These are phyloP conservation scores for Zygosaccharomyces kombuchaensis DNA, from an alignment of 805 yeast species.

Conservation along the genomic window DNA sequence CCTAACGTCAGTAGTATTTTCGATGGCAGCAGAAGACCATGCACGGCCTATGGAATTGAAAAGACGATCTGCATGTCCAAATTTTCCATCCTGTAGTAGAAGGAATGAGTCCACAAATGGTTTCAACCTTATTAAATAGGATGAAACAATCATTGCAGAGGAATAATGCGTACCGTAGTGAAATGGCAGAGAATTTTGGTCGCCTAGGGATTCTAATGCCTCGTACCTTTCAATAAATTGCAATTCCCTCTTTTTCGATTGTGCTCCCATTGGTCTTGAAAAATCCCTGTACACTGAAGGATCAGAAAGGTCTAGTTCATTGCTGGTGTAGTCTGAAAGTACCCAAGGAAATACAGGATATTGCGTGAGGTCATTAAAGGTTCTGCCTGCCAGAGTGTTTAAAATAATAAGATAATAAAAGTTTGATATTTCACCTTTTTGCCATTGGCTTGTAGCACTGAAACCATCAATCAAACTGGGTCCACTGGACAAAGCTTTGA, in stretches of 20 bases:
- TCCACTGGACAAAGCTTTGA: conserved; percentile 37
- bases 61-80: conserved; percentile 83
- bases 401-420: conserved; percentile 76
- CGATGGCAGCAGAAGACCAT: conserved; percentile 75
- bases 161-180: conserved; percentile 94
- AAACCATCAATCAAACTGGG: conserved; percentile 23
- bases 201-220: conserved; percentile 60
- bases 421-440: conserved; percentile 71
- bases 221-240: conserved; percentile 70
- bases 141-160: conserved; percentile 88
- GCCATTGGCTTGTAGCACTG: conserved; percentile 67
- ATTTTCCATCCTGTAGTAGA: conserved; percentile 78
- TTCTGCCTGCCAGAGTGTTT: conserved; percentile 82
- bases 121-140: conserved; percentile 67
- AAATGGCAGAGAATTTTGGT: conserved; percentile 64
- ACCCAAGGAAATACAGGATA: conserved; percentile 94
- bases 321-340: conserved; percentile 73
- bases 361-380: conserved; percentile 84
- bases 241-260: conserved; percentile 51
- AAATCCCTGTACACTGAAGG: conserved; percentile 67
- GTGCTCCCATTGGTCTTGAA: conserved; percentile 91
- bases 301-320: conserved; percentile 58
- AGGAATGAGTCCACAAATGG: conserved; percentile 81
- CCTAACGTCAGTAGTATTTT: conserved; percentile 81
- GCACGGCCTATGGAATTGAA: conserved; percentile 72